Base-by-base conservation (phyloP, 2,329 filamentous ascomycete genomes). In the Podosphaera fusca region DNA sequence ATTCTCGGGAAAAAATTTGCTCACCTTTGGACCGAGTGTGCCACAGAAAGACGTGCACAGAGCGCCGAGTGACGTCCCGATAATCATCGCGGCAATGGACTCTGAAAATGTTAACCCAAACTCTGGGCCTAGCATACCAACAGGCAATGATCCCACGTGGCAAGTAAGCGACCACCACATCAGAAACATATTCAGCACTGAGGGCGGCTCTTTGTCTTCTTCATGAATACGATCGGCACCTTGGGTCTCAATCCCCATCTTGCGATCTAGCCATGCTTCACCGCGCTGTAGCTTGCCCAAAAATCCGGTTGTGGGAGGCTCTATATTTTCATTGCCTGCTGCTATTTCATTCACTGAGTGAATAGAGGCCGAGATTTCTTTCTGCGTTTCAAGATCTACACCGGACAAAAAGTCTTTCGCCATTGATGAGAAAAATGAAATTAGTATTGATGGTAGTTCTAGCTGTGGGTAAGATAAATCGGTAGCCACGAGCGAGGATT, bases 161-260 rank as follows among this genome's bases (percentile, higher is more conserved):
- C 70, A 70, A 60, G 70, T 72, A 51, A 71, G 64, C 1, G 69
- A 70, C 59, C 68, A 72, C 71, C 71, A 73, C 46, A 73, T 60
- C 49, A 72, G 68, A 59, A 72, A 72, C 61, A 70, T 69, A 60
- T 71, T 71, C 54, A 65, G 46, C 35, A 70, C 66, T 57, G 70
- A 72, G 3, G 71, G 70, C 45, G 71, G 68, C n/a, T 65, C 65
- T 60, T 70, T 70, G 56, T 71, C 67, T 51, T 73, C 71, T 57
- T 73, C 70, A 1, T 68, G 69, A 10, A 73, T 73, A 7, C 72
- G 69, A 58, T 74, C 71, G 36, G 74, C 70, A 30, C 73, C 73
- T 59, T 73, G 70, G 3, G 70, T 72, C 62, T 75, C 73, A 54
- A 74, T 69, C 29, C 71, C 71, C 58, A 74, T 65, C 61, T 71